phyloP scores from a whole-genome alignment of 306 rosid genomes.

The Ceratonia siliqua region DNA sequence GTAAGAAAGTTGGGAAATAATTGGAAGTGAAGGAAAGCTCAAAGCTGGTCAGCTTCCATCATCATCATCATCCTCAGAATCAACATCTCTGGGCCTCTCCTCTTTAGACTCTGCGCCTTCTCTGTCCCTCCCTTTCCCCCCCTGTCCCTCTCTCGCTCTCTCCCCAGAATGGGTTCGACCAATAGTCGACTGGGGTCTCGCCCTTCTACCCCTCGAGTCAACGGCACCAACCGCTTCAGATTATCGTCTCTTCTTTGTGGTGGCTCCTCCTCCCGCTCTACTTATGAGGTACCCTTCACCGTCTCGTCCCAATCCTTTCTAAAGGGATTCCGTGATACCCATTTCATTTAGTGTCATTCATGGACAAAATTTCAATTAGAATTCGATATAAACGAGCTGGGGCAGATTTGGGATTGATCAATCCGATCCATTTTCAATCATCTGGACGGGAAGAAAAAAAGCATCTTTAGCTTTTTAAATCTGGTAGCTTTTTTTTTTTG shows the following conservation, averaged over 20 bases:
- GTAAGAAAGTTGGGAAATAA: slow-evolving; percentile 41
- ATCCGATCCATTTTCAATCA: slow-evolving; percentile 24
- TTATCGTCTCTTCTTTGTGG: slow-evolving; percentile 76
- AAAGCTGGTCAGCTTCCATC: slow-evolving; percentile 54
- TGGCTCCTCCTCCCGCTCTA: slow-evolving; percentile 66
- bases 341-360: slow-evolving; percentile 24
- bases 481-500: background rate
- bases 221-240: slow-evolving; percentile 56
- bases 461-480: slow-evolving; percentile 6
- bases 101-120: slow-evolving; percentile 5
- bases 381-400: slow-evolving; percentile 25
- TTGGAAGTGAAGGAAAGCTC: slow-evolving; percentile 41
- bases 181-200: slow-evolving; percentile 68
- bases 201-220: slow-evolving; percentile 56
- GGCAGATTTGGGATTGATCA: slow-evolving; percentile 31
- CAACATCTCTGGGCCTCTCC: slow-evolving; percentile 23
- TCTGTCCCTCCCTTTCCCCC: background rate
- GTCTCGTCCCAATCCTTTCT: background rate
- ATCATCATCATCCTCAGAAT: slow-evolving; percentile 5
- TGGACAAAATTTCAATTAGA: slow-evolving; percentile 4
- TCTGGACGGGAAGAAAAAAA: background rate
- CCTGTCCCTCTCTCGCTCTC: background rate
- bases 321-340: background rate
- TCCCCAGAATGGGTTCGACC: slow-evolving; percentile 67
- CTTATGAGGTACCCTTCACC: slow-evolving; percentile 50